Base-by-base conservation (phyloP, 306 rosid genomes). In the Begonia fuchsioides region DNA sequence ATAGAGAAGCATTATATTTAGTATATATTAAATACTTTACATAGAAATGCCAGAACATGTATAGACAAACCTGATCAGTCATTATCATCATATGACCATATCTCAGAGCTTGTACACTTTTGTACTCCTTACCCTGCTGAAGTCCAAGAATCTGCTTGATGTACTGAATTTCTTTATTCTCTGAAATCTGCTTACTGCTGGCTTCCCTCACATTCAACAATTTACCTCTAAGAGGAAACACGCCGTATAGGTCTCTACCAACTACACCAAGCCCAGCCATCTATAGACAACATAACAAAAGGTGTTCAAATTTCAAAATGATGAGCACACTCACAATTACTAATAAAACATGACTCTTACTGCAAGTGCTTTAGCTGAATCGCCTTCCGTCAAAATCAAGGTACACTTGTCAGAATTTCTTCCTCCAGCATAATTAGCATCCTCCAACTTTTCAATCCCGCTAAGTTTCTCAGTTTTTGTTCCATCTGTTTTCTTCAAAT, bases 261-360 rank as follows among this genome's bases (percentile, higher is more conserved):
- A 81, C 97, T 11, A 82, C 92, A 13, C 92, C 78, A 26, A 84
- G 88, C 39, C 95, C 97, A n/a, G 95, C 95, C 95, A 90, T 79
- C 95, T 90, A 63, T n/a, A n/a, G n/a, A n/a, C n/a, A n/a, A n/a
- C n/a, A n/a, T n/a, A n/a, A 3, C 26, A 19, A 3, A 19, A 19
- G 26, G 26, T 19, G 26, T 19, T 19, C 2, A 19, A 19, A 19
- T 19, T 19, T 19, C 26, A 19, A 19, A 19, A 19, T 19, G 3
- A 3, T 1, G 3, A 19, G 3, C 26, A 19, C 2, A 3, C 2
- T 2, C 3, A 19, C 26, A 19, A 3, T 19, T 19, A 19, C 3
- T 2, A 13, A 35, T 13, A 35, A 6, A 50, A 35, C 35, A 47
- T 16, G 50, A 11, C 17, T 72, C 95, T 67, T 75, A 84, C 97